These are phyloP conservation scores for Arachis hypogaea DNA, from an alignment of 306 rosid species.

Conservation along the genomic window DNA sequence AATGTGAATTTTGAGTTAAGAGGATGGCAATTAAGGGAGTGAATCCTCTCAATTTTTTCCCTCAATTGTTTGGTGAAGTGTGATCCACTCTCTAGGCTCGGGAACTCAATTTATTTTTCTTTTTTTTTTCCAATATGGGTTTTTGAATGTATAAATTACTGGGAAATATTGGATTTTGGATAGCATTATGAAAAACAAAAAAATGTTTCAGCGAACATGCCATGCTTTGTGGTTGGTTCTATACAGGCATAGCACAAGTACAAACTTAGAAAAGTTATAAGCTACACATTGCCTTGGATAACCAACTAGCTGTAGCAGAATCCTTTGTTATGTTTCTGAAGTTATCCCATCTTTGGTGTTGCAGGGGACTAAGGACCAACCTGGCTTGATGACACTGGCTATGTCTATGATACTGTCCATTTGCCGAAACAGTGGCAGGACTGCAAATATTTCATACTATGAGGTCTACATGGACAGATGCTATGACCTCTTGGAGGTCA, in stretches of 20 bases:
- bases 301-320: not conserved
- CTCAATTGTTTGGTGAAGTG: no score
- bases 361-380: constrained; percentile 81
- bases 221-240: no score
- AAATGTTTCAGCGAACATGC: no score
- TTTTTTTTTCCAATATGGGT: not conserved
- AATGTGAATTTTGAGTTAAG: not conserved
- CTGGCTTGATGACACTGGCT: constrained; percentile 80
- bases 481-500: constrained; percentile 82
- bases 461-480: constrained; percentile 93
- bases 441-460: constrained; percentile 77
- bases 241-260: no score
- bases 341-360: constrained; percentile 39
- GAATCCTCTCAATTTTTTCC: not conserved
- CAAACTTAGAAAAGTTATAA: no score
- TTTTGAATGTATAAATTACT: no score
- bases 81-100: no score
- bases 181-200: no score
- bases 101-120: not conserved
- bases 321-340: not conserved
- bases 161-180: no score
- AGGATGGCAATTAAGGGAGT: not conserved
- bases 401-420: constrained; percentile 65
- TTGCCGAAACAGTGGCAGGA: constrained; percentile 59
- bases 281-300: no score